These are phyloP conservation scores for Pseudocohnilembus persalinus DNA, from an alignment of 169 alveolate genomes.

Conservation along the genomic window DNA sequence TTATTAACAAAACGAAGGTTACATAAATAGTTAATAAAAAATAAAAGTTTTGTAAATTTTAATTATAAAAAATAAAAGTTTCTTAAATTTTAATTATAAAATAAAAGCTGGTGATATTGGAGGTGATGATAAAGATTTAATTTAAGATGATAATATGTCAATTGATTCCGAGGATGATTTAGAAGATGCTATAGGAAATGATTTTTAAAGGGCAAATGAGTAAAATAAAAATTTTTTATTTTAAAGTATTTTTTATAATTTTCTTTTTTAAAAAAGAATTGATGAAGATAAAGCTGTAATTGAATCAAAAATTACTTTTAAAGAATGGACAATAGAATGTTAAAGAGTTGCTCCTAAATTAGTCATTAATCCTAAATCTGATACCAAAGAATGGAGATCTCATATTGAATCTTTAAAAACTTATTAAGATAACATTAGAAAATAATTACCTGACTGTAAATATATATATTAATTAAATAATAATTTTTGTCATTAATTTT, in stretches of 20 bases:
- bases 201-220: slow-evolving; percentile 59
- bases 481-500: too few species aligned
- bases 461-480: too few species aligned
- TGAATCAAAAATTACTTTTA: slow-evolving; percentile 62
- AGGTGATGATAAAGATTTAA: slow-evolving; percentile 60
- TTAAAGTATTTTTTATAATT: slow-evolving; percentile 51
- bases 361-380: slow-evolving; percentile 56
- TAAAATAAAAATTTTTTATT: slow-evolving; percentile 39
- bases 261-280: slow-evolving; percentile 33
- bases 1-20: too few species aligned
- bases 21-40: too few species aligned
- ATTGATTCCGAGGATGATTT: slow-evolving; percentile 64
- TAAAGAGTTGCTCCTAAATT: slow-evolving; percentile 78
- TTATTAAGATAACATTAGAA: slow-evolving; percentile 59
- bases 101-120: slow-evolving; percentile 51
- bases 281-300: slow-evolving; percentile 68
- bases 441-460: slow-evolving; percentile 64
- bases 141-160: slow-evolving; percentile 44
- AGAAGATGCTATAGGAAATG: slow-evolving; percentile 29
- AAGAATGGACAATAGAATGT: slow-evolving; percentile 81
- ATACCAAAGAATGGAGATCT: slow-evolving; percentile 82
- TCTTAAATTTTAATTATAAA: background rate
- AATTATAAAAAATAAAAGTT: background rate
- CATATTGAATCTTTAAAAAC: slow-evolving; percentile 77
- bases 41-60: too few species aligned